Conservation (phyloP, 805 yeast genomes). For the Myxozyma monticola region DNA sequence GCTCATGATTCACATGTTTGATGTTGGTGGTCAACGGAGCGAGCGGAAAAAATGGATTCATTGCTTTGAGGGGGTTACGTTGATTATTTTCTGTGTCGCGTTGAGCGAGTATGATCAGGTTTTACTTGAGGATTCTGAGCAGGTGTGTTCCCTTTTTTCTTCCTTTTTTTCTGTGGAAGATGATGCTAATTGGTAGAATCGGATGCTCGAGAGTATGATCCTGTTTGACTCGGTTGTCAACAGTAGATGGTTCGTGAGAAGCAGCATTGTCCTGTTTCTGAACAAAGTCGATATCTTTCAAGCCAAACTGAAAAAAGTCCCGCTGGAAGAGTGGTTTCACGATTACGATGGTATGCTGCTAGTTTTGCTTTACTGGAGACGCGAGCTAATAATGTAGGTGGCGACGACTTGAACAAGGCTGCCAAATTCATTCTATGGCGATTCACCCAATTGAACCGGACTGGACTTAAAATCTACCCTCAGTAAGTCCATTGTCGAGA, state of each 20-base stretch:
- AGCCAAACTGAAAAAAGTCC: constrained; percentile 77
- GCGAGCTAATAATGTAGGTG: constrained; percentile 65
- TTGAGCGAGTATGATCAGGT: constrained; percentile 88
- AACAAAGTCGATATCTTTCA: constrained; percentile 90
- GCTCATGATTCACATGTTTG: constrained; percentile 63
- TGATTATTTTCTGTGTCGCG: constrained; percentile 88
- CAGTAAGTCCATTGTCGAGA: constrained; percentile 43
- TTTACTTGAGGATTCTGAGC: constrained; percentile 68
- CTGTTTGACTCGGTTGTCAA: constrained; percentile 88
- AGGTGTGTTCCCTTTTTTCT: constrained; percentile 32
- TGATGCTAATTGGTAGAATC: constrained; percentile 43
- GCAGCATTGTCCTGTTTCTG: constrained; percentile 80
- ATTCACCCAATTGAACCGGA: constrained; percentile 78
- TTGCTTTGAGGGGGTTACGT: constrained; percentile 89
- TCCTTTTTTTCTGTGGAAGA: background rate
- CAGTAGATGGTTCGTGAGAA: constrained; percentile 87
- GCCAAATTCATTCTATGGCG: constrained; percentile 91
- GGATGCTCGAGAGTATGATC: constrained; percentile 78
- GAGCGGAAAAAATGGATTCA: constrained; percentile 98
- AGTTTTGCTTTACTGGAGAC: background rate
- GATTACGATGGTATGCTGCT: constrained; percentile 54
- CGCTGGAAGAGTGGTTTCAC: constrained; percentile 79
- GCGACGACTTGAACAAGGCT: constrained; percentile 84
- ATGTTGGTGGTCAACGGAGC: constrained; percentile 94
- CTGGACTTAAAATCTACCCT: constrained; percentile 79